phyloP scores from a whole-genome alignment of 352 stramenopile genomes.

The Phytopythium mirpurense region DNA sequence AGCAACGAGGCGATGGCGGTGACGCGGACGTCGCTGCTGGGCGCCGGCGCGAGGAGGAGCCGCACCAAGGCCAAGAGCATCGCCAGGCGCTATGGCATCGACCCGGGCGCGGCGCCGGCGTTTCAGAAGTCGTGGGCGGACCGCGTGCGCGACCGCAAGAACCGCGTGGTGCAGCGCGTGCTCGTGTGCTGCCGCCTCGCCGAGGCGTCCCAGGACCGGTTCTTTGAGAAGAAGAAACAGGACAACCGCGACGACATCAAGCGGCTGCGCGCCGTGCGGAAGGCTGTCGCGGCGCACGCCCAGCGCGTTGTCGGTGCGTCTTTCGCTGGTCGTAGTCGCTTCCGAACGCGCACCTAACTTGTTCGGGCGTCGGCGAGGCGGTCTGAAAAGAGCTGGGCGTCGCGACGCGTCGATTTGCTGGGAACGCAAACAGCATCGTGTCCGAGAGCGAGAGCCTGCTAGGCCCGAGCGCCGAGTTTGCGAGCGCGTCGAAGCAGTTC shows the following conservation, averaged over 20 bases:
- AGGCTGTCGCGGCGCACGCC: slow-evolving; percentile 35
- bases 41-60: too few species aligned
- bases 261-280: slow-evolving; percentile 32
- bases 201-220: slow-evolving; percentile 43
- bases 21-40: neutral
- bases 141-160: slow-evolving; percentile 44
- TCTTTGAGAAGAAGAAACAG: slow-evolving; percentile 39
- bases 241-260: slow-evolving; percentile 37
- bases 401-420: slow-evolving; percentile 4
- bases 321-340: neutral
- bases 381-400: slow-evolving; percentile 1
- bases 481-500: slow-evolving; percentile 6
- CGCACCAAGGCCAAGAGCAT: neutral
- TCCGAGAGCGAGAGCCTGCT: slow-evolving; percentile 4
- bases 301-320: slow-evolving; percentile 42
- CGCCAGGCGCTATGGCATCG: slow-evolving; percentile 11
- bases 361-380: neutral
- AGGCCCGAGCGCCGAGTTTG: slow-evolving; percentile 7
- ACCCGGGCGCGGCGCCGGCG: slow-evolving; percentile 10
- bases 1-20: neutral
- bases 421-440: slow-evolving; percentile 4
- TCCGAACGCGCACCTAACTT: too few species aligned
- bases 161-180: slow-evolving; percentile 57
- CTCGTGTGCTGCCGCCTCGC: slow-evolving; percentile 45
- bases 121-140: slow-evolving; percentile 12